Evolutionary conservation across 2,329 filamentous ascomycete genomes (phyloP), one percentile per base, ranked within the genome.

Genomic region (Nemania sp.): DNA sequence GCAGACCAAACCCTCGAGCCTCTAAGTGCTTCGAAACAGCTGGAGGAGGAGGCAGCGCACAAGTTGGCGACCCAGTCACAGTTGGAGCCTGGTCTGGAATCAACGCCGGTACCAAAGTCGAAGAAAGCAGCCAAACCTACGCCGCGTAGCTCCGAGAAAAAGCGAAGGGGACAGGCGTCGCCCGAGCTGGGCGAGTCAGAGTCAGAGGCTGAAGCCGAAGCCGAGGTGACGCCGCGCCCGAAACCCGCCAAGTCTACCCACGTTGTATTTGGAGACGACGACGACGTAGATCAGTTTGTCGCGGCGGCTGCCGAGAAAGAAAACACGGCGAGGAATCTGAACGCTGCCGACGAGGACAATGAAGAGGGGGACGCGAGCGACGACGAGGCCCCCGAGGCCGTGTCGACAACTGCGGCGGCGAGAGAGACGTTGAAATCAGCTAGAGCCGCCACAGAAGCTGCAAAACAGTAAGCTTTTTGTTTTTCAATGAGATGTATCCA

Each of bases 371-470:
- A 72, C 1, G 74, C 75, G 3, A 53, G 49, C 11, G 77, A 76
- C 36, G 80, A 83, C 47, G 80, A 79, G 42, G 80, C 80, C 0
- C 81, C 81, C 7, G 82, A 84, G 67, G 81, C 79, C 3, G 75
- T 84, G n/a, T 83, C 81, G 0, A 80, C 80, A 1, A 67, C 70
- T 11, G 73, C 73, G 42, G 79, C 76, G 3, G 80, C 79, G 1
- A 73, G 71, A 12, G 71, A 77, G 54, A 71, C 74, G 19, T 74
- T 76, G 55, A 73, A 77, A 60, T 74, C 76, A 3, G 72, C 74
- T 1, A 73, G 78, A 55, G 75, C 73, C 12, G 75, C 76, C 31
- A 73, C 76, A 53, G 77, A 78, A 54, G 79, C 77, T 19, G 77
- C 75, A 6, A 76, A 79, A 61, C 72, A 79, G 81, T 84, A 68